Evolutionary conservation across 2,329 filamentous ascomycete species (phyloP), one percentile per base, ranked within the genome.

Genomic region (Ophiostoma sp.): DNA sequence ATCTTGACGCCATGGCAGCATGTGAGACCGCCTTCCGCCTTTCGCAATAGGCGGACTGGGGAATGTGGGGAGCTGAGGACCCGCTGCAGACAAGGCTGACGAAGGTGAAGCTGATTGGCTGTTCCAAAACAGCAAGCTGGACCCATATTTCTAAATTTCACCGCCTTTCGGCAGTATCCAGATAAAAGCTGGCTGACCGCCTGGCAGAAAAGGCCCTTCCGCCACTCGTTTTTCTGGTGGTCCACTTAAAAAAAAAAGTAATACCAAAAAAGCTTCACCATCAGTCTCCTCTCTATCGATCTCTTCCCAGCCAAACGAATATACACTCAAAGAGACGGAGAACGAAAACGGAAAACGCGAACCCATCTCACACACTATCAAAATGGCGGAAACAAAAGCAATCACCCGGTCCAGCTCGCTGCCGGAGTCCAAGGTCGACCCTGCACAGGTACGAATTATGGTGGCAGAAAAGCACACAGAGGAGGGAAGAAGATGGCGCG

Each of bases 151-250:
- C 18, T 4, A 36, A 5, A 4, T 16, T 14, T 18, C 16, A 63
- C 60, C 60, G 60, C 60, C 60, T 63, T 14, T 40, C 58, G 65
- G 70, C 70, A 69, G 69, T 68, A 60, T 64, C 68, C 11, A 16
- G 45, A 45, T 63, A 67, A 47, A 63, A 49, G 52, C 42, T 12
- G 38, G 5, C 36, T 67, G 69, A 72, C 71, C 71, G 71, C 71
- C 71, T 38, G 70, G 70, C 71, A 72, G 70, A 72, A 72, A 70
- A 71, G 68, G 65, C 67, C 55, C 41, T 40, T 68, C 64, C 52
- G 67, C 67, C 67, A 66, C 67, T 66, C 40, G 38, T 52, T 68
- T 66, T 66, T 70, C 14, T 38, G 18, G 44, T 12, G 66, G 47
- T 58, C 66, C 69, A 70, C 68, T 64, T 41, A 66, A 65, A 66